Conservation (phyloP, 1,284 basidiomycete genomes). For the Ceratobasidium sp. region DNA sequence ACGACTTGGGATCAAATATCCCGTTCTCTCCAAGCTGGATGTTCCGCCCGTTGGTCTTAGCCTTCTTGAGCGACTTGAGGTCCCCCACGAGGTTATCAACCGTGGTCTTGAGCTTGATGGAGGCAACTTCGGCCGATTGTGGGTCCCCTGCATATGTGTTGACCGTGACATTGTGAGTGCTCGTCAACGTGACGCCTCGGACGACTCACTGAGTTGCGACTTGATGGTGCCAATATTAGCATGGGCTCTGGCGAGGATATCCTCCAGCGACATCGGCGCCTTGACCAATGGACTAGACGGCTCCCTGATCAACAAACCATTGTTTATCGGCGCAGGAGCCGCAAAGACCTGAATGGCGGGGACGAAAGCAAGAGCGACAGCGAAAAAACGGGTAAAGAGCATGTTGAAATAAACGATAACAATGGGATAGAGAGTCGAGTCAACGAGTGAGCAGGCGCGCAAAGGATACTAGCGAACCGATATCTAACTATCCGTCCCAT, state of each 20-base stretch:
- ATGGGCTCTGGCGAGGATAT: not conserved
- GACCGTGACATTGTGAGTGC: not conserved
- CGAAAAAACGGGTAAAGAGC: not conserved
- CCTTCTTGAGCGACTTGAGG: not conserved
- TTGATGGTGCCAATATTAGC: not conserved
- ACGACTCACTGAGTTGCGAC: not conserved
- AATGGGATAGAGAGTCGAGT: not conserved
- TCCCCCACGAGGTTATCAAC: not conserved
- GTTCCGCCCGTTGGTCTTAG: not conserved
- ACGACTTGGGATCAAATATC: not conserved
- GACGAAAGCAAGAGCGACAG: not conserved
- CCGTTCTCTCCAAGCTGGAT: not conserved
- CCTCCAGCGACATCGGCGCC: not conserved
- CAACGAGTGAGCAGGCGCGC: not conserved
- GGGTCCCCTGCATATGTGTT: not conserved
- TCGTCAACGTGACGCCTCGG: not conserved
- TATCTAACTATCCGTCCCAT: not conserved
- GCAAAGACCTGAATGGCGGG: not conserved
- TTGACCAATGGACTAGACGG: not conserved
- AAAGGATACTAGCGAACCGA: not conserved
- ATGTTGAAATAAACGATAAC: not conserved
- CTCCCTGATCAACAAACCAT: not conserved
- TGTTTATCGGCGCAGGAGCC: not conserved
- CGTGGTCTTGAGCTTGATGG: constrained; percentile 1
- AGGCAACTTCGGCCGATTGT: not conserved